Conservation (phyloP, 1,284 basidiomycete genomes). For the Microbotryomycetes sp. region DNA sequence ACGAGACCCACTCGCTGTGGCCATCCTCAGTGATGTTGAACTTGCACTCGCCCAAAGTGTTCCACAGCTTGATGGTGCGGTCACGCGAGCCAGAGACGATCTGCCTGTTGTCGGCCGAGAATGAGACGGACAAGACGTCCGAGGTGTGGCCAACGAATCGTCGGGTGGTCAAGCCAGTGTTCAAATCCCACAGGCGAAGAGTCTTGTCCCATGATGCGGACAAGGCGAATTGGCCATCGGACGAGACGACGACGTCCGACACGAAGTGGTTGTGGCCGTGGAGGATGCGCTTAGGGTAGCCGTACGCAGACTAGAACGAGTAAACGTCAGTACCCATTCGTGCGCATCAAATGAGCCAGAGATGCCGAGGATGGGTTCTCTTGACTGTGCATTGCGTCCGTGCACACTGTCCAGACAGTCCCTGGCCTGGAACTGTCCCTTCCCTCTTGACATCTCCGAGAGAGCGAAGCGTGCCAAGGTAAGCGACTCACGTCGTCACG, state of each 20-base stretch:
- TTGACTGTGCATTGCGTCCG: too few species aligned
- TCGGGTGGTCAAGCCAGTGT: conserved; percentile 87
- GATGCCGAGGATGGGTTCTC: too few species aligned
- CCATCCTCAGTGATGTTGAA: conserved; percentile 99
- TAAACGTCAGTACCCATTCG: not conserved
- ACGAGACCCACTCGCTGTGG: conserved; percentile 96
- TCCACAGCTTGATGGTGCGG: conserved; percentile 98
- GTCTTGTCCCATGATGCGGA: conserved; percentile 99
- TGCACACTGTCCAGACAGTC: too few species aligned
- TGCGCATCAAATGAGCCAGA: too few species aligned
- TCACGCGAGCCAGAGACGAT: conserved; percentile 98
- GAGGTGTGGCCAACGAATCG: conserved; percentile 98
- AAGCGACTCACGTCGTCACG: conserved; percentile 68
- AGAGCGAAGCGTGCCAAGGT: too few species aligned
- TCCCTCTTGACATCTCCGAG: too few species aligned
- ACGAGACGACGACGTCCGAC: conserved; percentile 96
- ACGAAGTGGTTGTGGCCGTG: conserved; percentile 99
- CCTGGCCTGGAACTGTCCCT: too few species aligned
- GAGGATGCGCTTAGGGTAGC: conserved; percentile 93
- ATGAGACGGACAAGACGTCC: conserved; percentile 95
- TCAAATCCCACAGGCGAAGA: conserved; percentile 97
- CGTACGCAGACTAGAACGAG: conserved; percentile 56
- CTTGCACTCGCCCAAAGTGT: conserved; percentile 99
- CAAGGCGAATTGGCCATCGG: conserved; percentile 98
- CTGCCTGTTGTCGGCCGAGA: conserved; percentile 95